Evolutionary conservation across 345 rosid species (phyloP).

Genomic region (Orychophragmus violaceus): DNA sequence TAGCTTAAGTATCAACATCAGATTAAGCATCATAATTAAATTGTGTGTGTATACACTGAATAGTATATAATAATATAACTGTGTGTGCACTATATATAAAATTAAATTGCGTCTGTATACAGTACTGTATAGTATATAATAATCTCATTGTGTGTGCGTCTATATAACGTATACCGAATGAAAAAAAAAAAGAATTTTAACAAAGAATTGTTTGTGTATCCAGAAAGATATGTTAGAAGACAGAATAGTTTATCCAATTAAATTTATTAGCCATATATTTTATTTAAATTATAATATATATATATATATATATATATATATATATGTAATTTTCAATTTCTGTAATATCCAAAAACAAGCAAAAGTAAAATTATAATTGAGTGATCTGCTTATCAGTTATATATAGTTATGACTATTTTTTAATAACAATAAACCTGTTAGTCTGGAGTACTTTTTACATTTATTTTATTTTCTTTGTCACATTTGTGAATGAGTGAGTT

Average conservation of each 20-base stretch:
- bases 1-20: slow-evolving; percentile 6
- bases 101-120: neutral
- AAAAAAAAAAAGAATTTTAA: no score
- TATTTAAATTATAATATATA: neutral
- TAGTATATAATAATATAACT: neutral
- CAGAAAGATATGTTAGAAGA: neutral
- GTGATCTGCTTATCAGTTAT: neutral
- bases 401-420: neutral
- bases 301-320: no score
- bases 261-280: neutral
- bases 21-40: neutral
- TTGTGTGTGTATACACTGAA: neutral
- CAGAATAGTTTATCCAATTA: neutral
- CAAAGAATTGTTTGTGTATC: neutral
- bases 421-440: neutral
- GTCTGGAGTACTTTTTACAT: neutral
- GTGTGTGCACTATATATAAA: neutral
- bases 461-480: neutral
- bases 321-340: neutral
- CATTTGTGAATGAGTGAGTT: slow-evolving; percentile 11
- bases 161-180: no score
- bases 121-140: neutral
- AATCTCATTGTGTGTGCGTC: neutral
- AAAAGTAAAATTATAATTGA: neutral
- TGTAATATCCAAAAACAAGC: neutral